phyloP scores from a whole-genome alignment of 352 stramenopile species.

The Pythium folliculosum region DNA sequence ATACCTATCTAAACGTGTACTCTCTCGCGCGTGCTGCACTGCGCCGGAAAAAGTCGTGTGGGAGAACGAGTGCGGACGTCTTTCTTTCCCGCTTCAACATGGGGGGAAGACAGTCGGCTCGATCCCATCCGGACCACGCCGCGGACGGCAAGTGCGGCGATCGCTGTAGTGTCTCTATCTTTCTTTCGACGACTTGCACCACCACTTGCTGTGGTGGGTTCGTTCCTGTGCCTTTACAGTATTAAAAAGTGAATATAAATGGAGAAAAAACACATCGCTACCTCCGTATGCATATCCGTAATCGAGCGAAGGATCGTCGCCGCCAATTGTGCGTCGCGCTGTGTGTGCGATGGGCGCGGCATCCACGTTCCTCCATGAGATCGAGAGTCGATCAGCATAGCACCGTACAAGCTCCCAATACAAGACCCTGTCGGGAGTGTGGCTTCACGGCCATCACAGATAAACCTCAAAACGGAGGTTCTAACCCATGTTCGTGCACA shows the following conservation, averaged over 20 bases:
- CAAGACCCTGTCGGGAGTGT: background rate
- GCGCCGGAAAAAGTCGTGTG: background rate
- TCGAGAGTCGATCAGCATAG: too few species aligned
- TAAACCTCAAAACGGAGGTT: constrained; percentile 10
- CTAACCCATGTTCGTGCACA: constrained; percentile 8
- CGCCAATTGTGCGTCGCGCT: too few species aligned
- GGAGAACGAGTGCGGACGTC: background rate
- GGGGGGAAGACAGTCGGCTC: background rate
- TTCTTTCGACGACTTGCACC: constrained; percentile 1
- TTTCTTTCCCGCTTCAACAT: background rate
- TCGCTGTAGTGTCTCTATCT: constrained; percentile 6
- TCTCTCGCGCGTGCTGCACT: constrained; percentile 8
- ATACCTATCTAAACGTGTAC: constrained; percentile 12
- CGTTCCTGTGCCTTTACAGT: constrained; percentile 22
- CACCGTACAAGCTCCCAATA: too few species aligned
- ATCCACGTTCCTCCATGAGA: too few species aligned
- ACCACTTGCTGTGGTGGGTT: background rate
- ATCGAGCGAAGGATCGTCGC: too few species aligned
- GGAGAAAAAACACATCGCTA: constrained; percentile 5
- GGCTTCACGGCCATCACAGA: background rate
- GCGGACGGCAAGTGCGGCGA: background rate
- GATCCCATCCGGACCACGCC: too few species aligned
- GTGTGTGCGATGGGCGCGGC: too few species aligned
- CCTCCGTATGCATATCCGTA: too few species aligned
- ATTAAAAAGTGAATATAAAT: constrained; percentile 32